Evolutionary conservation across 2,329 filamentous ascomycete genomes (phyloP).

Genomic region (Fusarium sp.): DNA sequence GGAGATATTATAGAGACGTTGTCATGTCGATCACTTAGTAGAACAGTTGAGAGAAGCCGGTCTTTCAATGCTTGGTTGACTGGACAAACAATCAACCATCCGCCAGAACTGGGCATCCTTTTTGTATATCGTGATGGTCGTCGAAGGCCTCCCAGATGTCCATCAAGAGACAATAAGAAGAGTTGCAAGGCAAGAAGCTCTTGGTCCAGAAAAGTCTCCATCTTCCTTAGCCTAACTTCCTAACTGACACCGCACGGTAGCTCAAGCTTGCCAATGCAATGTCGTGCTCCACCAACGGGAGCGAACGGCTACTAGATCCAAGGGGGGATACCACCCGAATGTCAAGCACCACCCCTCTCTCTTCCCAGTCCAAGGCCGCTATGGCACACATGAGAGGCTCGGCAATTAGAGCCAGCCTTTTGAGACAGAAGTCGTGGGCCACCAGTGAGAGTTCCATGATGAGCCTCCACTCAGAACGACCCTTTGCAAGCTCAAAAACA

Average conservation of each 20-base stretch:
- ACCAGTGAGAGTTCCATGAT: conserved; percentile 34
- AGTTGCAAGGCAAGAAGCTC: conserved; percentile 31
- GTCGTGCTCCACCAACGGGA: conserved; percentile 43
- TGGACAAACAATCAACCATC: conserved; percentile 32
- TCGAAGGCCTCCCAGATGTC: conserved; percentile 46
- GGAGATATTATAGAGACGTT: conserved; percentile 35
- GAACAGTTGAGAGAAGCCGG: conserved; percentile 45
- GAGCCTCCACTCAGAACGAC: conserved; percentile 43
- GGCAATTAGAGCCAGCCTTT: conserved; percentile 38
- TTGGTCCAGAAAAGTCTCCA: conserved; percentile 40
- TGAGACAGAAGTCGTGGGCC: conserved; percentile 31
- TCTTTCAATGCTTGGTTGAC: conserved; percentile 43
- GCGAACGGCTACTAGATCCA: conserved; percentile 45
- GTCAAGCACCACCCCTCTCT: conserved; percentile 28
- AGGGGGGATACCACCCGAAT: conserved; percentile 33
- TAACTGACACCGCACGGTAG: conserved; percentile 14
- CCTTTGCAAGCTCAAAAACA: conserved; percentile 44
- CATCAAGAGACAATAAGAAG: conserved; percentile 27
- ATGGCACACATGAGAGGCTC: conserved; percentile 36
- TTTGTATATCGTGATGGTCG: conserved; percentile 47
- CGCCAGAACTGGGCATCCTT: conserved; percentile 41
- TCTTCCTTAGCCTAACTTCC: conserved; percentile 28
- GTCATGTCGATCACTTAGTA: conserved; percentile 39
- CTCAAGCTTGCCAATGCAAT: conserved; percentile 28
- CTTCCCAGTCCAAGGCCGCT: conserved; percentile 21